Evolutionary conservation across 2,329 filamentous ascomycete genomes (phyloP).

Genomic region (Gnomoniopsis smithogilvyi): DNA sequence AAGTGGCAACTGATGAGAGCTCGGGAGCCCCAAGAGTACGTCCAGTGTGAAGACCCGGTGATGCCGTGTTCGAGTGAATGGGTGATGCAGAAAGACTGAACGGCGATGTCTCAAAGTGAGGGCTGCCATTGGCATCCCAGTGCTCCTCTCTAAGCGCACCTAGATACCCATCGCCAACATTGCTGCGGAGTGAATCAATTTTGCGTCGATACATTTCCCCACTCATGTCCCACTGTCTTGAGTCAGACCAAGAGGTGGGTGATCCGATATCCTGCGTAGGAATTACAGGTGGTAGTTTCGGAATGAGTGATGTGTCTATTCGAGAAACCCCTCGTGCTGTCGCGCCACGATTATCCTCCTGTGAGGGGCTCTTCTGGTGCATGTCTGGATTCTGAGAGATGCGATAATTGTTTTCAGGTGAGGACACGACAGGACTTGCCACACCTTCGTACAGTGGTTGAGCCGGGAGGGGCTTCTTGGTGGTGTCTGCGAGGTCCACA

Average conservation of each 20-base stretch:
- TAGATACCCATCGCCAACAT: constrained; percentile 84
- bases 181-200: constrained; percentile 79
- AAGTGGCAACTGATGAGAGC: constrained; percentile 1
- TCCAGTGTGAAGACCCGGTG: constrained; percentile 49
- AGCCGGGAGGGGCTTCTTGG: constrained; percentile 38
- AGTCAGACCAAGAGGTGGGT: constrained; percentile 36
- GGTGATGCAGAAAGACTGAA: constrained; percentile 34
- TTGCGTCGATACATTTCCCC: constrained; percentile 83
- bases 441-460: constrained; percentile 27
- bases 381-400: constrained; percentile 41
- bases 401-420: constrained; percentile 37
- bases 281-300: constrained; percentile 31
- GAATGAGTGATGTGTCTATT: constrained; percentile 34
- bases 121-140: constrained; percentile 46
- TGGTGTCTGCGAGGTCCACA: constrained; percentile 59
- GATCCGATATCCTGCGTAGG: constrained; percentile 26
- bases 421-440: constrained; percentile 22
- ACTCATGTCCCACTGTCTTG: constrained; percentile 61
- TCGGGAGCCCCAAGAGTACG: constrained; percentile 41
- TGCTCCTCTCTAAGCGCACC: constrained; percentile 79
- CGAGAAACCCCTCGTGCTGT: constrained; percentile 31
- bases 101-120: constrained; percentile 36
- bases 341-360: constrained; percentile 32
- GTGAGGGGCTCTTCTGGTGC: constrained; percentile 28
- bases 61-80: constrained; percentile 33